Evolutionary conservation across 2,329 filamentous ascomycete genomes (phyloP), one percentile per base, ranked within the genome.

Genomic region (Fusarium vanettenii): DNA sequence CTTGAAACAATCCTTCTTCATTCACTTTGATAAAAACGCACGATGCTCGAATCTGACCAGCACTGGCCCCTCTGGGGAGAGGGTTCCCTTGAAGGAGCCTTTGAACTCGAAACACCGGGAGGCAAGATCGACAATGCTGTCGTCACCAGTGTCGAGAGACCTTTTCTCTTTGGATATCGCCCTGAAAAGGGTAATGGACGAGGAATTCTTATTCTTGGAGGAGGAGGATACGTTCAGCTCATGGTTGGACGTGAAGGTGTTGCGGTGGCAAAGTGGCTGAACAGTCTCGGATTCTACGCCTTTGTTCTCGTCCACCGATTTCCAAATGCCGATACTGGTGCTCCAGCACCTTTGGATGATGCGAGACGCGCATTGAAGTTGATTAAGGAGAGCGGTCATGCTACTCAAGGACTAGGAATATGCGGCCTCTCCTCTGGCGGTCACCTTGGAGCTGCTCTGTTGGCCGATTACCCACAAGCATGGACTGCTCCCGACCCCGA

Each of bases 301-400:
- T 78, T 78, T n/a, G 76, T 78, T 6, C 67, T 78, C 0, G 73
- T 78, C 0, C 76, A 78, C n/a, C 74, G 76, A 1, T 78, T 78
- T 35, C 76, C 76, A 0, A 73, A 50, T 2, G 66, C 64, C 6
- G 41, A 74, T 4, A 65, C 67, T 2, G 61, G 72, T 1, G 52
- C 72, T 0, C 74, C 74, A 2, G 74, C 74, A 4, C 76, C 76
- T 1, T 8, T 78, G 2, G 76, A 78, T 37, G 76, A 78, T 7
- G 76, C 74, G 0, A 74, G 76, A 2, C 69, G 76, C 4, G 76
- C 76, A 1, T 18, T 78, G 0, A 77, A 69, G 41, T 37, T 78
- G 2, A 78, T 78, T 2, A 27, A 20, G 2, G 60, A 73, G 14
- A 77, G 70, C 10, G 73, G 67, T 0, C 35, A 71, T 16, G 70